A percentile compares a stretch with the other conserved stretches of the same genome.
Evolutionary conservation across 2,329 filamentous ascomycete species (phyloP).

Genomic region (Pestalotiopsis sp.): DNA sequence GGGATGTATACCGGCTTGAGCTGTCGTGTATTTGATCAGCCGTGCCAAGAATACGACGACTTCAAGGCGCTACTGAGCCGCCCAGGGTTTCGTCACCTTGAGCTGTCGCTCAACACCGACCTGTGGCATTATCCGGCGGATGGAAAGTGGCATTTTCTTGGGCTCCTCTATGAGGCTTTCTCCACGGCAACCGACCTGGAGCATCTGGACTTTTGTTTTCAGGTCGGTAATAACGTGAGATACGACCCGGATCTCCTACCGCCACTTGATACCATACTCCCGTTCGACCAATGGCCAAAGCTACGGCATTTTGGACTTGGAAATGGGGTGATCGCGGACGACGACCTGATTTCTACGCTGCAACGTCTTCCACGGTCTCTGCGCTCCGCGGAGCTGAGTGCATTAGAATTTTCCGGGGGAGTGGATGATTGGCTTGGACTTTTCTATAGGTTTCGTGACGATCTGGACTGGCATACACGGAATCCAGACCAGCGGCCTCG

Average conservation of each 20-base stretch:
- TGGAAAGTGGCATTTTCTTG: background rate
- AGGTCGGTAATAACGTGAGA: background rate
- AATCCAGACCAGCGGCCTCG: background rate
- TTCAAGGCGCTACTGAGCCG: conserved; percentile 24
- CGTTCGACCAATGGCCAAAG: background rate
- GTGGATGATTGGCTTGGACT: background rate
- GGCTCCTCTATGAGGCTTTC: background rate
- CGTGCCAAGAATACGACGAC: conserved; percentile 27
- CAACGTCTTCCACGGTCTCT: background rate
- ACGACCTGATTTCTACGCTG: background rate
- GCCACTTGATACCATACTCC: background rate
- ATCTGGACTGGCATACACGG: background rate
- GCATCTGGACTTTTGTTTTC: background rate
- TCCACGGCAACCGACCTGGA: background rate
- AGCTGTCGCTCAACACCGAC: conserved; percentile 24
- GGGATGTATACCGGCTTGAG: conserved; percentile 33
- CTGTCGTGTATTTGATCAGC: conserved; percentile 31
- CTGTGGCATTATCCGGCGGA: too few relatives aligned
- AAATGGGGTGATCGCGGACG: background rate
- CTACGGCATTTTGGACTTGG: background rate
- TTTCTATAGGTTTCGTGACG: background rate
- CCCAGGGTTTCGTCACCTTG: conserved; percentile 30
- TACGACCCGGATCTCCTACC: background rate
- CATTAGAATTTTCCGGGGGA: background rate
- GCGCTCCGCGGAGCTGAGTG: background rate